Evolutionary conservation across 1,284 basidiomycete species (phyloP).

Genomic region (Porphyrellus sp.): DNA sequence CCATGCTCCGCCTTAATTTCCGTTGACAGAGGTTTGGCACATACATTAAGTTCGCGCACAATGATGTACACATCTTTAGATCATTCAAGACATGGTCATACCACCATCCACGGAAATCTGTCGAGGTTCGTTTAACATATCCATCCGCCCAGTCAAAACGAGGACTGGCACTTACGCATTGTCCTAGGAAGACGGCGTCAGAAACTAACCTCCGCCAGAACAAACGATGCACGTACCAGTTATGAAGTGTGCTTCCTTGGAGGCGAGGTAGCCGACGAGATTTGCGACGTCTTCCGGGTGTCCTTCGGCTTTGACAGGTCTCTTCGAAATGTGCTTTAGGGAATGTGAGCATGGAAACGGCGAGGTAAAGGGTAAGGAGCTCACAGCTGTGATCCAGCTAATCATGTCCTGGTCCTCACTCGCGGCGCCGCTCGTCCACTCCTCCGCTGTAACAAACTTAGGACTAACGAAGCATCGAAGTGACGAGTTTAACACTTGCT

Average conservation of each 20-base stretch:
- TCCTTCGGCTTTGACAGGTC: constrained; percentile 1
- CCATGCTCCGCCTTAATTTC: too few species aligned
- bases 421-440: not conserved
- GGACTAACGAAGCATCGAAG: not conserved
- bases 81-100: constrained; percentile 9
- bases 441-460: not conserved
- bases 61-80: not conserved
- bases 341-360: not conserved
- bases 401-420: not conserved
- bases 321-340: not conserved
- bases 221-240: constrained; percentile 8
- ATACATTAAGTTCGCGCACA: too few species aligned
- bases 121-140: not conserved
- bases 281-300: constrained; percentile 20
- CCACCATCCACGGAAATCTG: constrained; percentile 19
- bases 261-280: constrained; percentile 18
- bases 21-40: too few species aligned
- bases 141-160: not conserved
- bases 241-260: constrained; percentile 20
- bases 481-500: not conserved
- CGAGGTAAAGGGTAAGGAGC: not conserved
- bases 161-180: constrained; percentile 12
- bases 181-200: constrained; percentile 7
- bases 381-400: not conserved
- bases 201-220: not conserved